A percentile compares a stretch with the other conserved stretches of the same genome.
Conservation (phyloP, 1,284 basidiomycete species). For the Austroboletus novae-zelandiae region DNA sequence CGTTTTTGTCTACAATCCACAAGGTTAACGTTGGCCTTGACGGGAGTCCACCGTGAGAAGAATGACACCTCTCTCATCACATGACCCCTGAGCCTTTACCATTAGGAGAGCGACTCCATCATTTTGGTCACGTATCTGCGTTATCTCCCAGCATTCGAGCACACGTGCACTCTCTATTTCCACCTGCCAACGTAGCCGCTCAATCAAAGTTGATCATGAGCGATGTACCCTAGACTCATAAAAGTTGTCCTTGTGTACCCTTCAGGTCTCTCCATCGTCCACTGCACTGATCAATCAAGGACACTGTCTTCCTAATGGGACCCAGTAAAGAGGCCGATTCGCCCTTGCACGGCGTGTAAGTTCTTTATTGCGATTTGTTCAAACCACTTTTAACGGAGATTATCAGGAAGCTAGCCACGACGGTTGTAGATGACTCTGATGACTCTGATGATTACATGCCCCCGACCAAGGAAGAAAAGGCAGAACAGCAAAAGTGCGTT, state of each 20-base stretch:
- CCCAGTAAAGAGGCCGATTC: neutral
- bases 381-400: too few relatives aligned
- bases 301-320: neutral
- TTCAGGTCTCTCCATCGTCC: neutral
- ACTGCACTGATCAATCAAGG: neutral
- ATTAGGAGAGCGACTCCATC: too few relatives aligned
- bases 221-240: conserved; percentile 10
- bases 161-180: conserved; percentile 5
- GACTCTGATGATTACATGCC: too few relatives aligned
- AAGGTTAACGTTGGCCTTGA: too few relatives aligned
- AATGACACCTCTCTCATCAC: too few relatives aligned
- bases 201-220: conserved; percentile 7
- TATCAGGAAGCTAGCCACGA: too few relatives aligned
- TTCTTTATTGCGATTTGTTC: too few relatives aligned
- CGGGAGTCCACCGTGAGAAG: too few relatives aligned
- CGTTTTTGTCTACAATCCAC: too few relatives aligned
- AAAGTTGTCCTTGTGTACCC: conserved; percentile 4
- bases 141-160: conserved; percentile 17
- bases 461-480: too few relatives aligned
- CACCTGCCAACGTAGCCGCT: conserved; percentile 12
- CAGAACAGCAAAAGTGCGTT: neutral
- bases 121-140: conserved; percentile 5
- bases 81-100: too few relatives aligned
- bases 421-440: too few relatives aligned
- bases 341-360: neutral